A percentile compares a stretch with the other conserved stretches of the same genome.
phyloP scores from a whole-genome alignment of 1,139 yeast genomes.

The Geotrichum bryndzae region DNA sequence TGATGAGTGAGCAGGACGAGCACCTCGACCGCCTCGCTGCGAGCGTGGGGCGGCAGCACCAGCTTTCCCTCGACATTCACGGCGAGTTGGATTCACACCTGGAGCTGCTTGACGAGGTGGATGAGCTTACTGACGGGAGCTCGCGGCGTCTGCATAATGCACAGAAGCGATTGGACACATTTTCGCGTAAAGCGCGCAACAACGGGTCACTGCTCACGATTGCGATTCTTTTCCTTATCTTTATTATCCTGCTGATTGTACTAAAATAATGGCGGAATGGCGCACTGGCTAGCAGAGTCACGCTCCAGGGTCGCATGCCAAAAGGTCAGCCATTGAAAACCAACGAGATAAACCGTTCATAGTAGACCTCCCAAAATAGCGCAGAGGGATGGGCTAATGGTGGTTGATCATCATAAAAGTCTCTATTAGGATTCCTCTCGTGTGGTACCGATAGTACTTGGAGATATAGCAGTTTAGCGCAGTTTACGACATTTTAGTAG shows the following conservation, averaged over 20 bases:
- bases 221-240: slow-evolving; percentile 51
- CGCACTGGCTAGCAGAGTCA: neutral
- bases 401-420: too few relatives aligned
- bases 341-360: neutral
- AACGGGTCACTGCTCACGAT: slow-evolving; percentile 72
- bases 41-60: slow-evolving; percentile 60
- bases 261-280: slow-evolving; percentile 39
- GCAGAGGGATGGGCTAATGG: neutral
- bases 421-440: neutral
- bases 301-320: neutral
- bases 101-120: slow-evolving; percentile 64
- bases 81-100: slow-evolving; percentile 64
- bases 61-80: slow-evolving; percentile 58
- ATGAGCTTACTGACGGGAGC: slow-evolving; percentile 55
- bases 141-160: slow-evolving; percentile 51
- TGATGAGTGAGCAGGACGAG: slow-evolving; percentile 54
- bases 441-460: neutral
- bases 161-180: slow-evolving; percentile 46
- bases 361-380: neutral
- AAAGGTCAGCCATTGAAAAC: neutral
- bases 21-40: slow-evolving; percentile 52
- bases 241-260: slow-evolving; percentile 53
- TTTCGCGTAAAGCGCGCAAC: slow-evolving; percentile 54
- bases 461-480: neutral
- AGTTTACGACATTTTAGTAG: neutral